Evolutionary conservation across 1,284 basidiomycete species (phyloP), one percentile per base, ranked within the genome.

Genomic region (Mycosarcoma mackinlayi): DNA sequence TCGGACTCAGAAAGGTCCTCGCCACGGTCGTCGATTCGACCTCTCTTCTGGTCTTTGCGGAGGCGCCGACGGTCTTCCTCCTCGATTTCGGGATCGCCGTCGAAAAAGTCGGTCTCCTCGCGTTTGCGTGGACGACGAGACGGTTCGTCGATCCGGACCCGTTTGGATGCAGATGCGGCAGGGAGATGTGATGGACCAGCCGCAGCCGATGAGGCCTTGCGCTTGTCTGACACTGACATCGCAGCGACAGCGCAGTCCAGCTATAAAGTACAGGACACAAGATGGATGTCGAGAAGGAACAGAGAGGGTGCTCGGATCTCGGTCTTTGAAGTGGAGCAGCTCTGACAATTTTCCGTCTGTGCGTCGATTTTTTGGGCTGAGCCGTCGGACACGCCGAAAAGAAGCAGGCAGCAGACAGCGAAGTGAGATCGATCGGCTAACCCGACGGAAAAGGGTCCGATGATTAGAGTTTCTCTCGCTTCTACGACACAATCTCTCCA

Each of bases 1-100:
- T 65, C 63, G 11, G 94, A 94, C 83, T 97, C 94, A 1, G 92
- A 93, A 6, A 66, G 48, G 38, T 60, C 63, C 16, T 93, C 93
- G 82, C 96, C 97, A 4, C 94, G 94, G 51, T 92, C 92, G 24
- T 87, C 90, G 52, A 85, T 68, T n/a, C 81, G 64, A 3, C 73
- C 56, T 4, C 76, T 77, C 44, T 74, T 79, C 11, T 75, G 67
- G 21, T 73, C 68, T 42, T 70, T 72, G 45, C 70, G 62, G 6
- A 65, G 53, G 14, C 75, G 66, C 24, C 72, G 75, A 28, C 53
- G 60, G 13, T 80, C 77, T 44, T 75, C 62, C 41, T 71, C 75
- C 25, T 81, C 75, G 13, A 81, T 52, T 33, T 79, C 80, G 7
- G 75, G 55, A 35, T 82, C 80, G 3, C 70, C 77, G 24, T 67